Evolutionary conservation across 164 flowering plant genomes (phyloP), one percentile per base, ranked within the genome.

Genomic region (Paratinospora sagittata): DNA sequence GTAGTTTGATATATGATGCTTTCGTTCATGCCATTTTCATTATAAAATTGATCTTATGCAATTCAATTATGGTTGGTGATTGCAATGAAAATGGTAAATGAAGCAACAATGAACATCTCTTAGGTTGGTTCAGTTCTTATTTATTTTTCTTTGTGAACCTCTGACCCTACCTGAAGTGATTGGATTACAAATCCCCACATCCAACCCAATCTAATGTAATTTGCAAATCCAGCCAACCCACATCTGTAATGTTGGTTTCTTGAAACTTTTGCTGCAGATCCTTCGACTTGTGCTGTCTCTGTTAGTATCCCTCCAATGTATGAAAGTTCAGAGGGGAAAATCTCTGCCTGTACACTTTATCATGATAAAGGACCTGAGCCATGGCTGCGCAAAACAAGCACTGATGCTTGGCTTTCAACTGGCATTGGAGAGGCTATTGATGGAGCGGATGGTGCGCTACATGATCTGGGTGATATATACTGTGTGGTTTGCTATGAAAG

Each of bases 331-430:
- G 80, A 80, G 72, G 87, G 81, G 65, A 57, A 79, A 67, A 80
- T 96, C 66, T 80, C 90, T 72, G 86, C 99, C 8, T 93, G 98
- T 78, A 89, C 97, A 7, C 82, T 96, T 64, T 96, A 96, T 81
- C 95, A 93, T 78, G 99, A 96, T 79, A 89, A 85, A 80, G 98
- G 97, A 47, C 90, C 95, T 57, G 97, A 91, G 72, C 97, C 99
- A 61, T 96, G 99, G 99, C 87, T 93, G 19, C 84, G 90, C 52
- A 93, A 87, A 82, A 78, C 99, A 33, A 96, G 96, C 82, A 85
- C 92, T 49, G 99, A 93, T 85, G 98, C 99, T 63, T 93, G 99
- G 99, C 98, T 96, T 76, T 88, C 95, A 66, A 85, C 88, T 74
- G 98, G 99, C 13, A 63, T 88, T 27, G 84, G 85, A 49, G 99